Evolutionary conservation across 257 asterid genomes (phyloP), one percentile per base, ranked within the genome.

Genomic region (Nicotiana attenuata): DNA sequence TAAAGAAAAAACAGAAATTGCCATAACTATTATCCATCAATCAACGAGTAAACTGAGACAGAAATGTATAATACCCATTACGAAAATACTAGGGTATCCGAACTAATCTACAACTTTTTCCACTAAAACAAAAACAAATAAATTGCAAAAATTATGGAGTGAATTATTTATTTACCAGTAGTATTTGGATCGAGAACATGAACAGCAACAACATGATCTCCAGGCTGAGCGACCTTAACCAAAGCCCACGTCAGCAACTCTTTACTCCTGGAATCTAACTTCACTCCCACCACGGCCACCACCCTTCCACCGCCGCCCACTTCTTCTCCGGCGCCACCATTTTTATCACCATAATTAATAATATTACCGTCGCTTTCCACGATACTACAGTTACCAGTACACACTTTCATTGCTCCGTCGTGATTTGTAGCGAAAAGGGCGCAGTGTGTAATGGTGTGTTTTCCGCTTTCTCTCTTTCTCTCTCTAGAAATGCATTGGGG

Each of bases 211-310:
- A 95, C 92, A 26, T 90, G 94, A 87, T 95, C 98, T 67, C 98
- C 98, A 56, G 89, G 82, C 86, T 87, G 87, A 80, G 98, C 97
- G 52, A 92, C 90, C 87, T 95, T 95, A 67, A 95, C 95, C 77
- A 93, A 83, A 63, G 97, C 93, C 97, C 97, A 95, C 26, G 97
- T 95, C 73, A 95, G 89, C 87, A 93, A 78, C 91, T 95, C 97
- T 64, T 83, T 93, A 77, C 97, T 95, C 83, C 91, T 88, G 0
- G 90, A 82, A 85, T 95, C 97, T 71, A 91, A 83, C 87, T 87
- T 90, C 86, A 93, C 98, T 80, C 93, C 98, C 26, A 93, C 98
- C 81, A 91, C 94, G 86, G 93, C 95, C 86, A 89, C 91, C 61
- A 89, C 89, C 60, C 87, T 90, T 2, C 85, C 57, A 64, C 81